Evolutionary conservation across 345 rosid species (phyloP).

Genomic region (Hibiscus mutabilis): DNA sequence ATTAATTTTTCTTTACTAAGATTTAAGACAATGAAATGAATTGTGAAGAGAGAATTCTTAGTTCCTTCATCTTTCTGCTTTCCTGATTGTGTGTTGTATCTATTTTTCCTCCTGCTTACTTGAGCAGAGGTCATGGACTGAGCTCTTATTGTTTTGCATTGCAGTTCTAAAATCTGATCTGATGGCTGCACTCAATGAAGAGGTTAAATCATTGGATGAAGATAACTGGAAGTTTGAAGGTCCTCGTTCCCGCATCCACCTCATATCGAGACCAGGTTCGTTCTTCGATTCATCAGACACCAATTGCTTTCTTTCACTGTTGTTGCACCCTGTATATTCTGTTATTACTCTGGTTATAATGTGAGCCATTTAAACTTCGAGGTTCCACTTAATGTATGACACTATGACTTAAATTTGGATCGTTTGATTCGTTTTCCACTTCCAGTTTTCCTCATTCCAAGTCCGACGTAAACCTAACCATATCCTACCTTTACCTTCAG

Average conservation of each 20-base stretch:
- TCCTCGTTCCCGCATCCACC: conserved; percentile 82
- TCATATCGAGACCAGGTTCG: conserved; percentile 65
- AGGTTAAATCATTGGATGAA: conserved; percentile 81
- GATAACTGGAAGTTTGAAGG: conserved; percentile 93
- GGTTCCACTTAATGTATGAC: not conserved
- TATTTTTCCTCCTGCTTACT: too few species aligned
- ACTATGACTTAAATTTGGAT: not conserved
- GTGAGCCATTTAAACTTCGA: not conserved
- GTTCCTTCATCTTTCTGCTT: not conserved
- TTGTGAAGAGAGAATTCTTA: not conserved
- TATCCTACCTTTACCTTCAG: too few species aligned
- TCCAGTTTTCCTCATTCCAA: not conserved
- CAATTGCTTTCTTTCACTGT: not conserved
- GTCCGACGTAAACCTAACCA: too few species aligned
- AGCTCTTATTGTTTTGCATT: not conserved
- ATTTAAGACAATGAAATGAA: not conserved
- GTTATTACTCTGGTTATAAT: not conserved
- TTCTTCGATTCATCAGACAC: conserved; percentile 4
- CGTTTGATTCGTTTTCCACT: not conserved
- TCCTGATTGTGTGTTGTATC: too few species aligned
- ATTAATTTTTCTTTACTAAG: not conserved
- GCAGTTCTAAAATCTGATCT: conserved; percentile 79
- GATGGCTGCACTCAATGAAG: conserved; percentile 61
- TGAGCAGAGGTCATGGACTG: not conserved
- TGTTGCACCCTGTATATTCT: not conserved